These are phyloP conservation scores for Pisolithus marmoratus DNA, from an alignment of 768 basidiomycete genomes.

Conservation along the genomic window DNA sequence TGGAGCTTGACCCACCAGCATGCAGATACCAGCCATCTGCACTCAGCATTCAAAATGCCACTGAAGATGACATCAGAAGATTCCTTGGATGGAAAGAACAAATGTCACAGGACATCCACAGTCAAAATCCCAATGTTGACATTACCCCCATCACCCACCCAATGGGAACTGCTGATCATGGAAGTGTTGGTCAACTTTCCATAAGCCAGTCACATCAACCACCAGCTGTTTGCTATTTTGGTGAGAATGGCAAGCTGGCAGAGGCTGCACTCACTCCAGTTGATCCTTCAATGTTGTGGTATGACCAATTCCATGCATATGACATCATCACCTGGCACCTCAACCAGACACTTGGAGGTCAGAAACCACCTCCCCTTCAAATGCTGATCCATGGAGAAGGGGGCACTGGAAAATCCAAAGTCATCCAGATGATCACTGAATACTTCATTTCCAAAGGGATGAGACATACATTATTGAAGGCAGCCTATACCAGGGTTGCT, in stretches of 20 bases:
- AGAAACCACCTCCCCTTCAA: constrained; percentile 22
- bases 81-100: too few species aligned
- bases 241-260: too few species aligned
- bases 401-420: constrained; percentile 38
- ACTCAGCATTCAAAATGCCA: too few species aligned
- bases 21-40: too few species aligned
- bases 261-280: neutral
- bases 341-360: constrained; percentile 10
- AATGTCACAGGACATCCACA: too few species aligned
- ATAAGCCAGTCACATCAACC: too few species aligned
- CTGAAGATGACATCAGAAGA: too few species aligned
- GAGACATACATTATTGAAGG: constrained; percentile 23
- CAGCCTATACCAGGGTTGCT: constrained; percentile 36
- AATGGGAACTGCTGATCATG: too few species aligned
- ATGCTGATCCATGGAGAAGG: constrained; percentile 39
- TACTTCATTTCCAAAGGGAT: constrained; percentile 19
- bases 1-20: too few species aligned
- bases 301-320: neutral
- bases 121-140: too few species aligned
- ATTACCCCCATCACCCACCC: too few species aligned
- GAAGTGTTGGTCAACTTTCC: too few species aligned
- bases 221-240: neutral
- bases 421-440: constrained; percentile 34
- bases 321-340: constrained; percentile 32
- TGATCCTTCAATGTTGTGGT: neutral